Conservation (phyloP, 2,329 filamentous ascomycete species). For the Boeremia lycopersici region DNA sequence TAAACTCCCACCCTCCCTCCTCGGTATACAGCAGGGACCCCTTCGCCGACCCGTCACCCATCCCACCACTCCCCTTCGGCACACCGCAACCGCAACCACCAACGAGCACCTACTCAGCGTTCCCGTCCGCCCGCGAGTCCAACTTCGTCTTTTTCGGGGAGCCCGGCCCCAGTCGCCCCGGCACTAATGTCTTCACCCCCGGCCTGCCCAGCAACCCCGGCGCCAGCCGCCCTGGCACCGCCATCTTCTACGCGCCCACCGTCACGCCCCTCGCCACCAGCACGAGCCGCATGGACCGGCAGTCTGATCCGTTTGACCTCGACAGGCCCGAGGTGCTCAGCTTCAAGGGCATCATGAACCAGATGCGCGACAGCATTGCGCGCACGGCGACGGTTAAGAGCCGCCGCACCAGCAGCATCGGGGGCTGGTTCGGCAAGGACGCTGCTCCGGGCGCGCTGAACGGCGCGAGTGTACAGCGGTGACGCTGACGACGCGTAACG, state of each 20-base stretch:
- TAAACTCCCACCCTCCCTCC: conserved; percentile 37
- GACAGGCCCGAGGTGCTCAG: conserved; percentile 49
- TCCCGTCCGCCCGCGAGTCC: conserved; percentile 33
- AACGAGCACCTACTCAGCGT: conserved; percentile 13
- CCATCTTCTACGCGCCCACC: conserved; percentile 35
- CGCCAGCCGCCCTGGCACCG: conserved; percentile 29
- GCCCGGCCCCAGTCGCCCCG: conserved; percentile 42
- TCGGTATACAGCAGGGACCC: conserved; percentile 38
- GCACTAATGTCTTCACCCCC: conserved; percentile 20
- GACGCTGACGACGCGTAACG: background rate
- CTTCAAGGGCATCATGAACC: conserved; percentile 37
- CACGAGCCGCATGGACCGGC: conserved; percentile 35
- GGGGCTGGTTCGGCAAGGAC: conserved; percentile 33
- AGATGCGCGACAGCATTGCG: conserved; percentile 39
- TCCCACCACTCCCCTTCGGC: conserved; percentile 15
- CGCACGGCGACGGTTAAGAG: conserved; percentile 31
- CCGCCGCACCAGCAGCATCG: conserved; percentile 37
- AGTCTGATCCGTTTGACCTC: conserved; percentile 50
- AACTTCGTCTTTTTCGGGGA: conserved; percentile 40
- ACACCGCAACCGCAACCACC: conserved; percentile 1
- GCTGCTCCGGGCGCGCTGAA: conserved; percentile 23
- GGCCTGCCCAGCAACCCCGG: conserved; percentile 8
- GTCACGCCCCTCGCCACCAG: conserved; percentile 17
- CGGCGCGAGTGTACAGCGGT: conserved; percentile 19
- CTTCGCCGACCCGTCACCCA: conserved; percentile 34